A percentile compares a stretch with the other conserved stretches of the same genome.
These are phyloP conservation scores for Rutstroemia sp. DNA, from an alignment of 2,329 filamentous ascomycete genomes.

Conservation along the genomic window DNA sequence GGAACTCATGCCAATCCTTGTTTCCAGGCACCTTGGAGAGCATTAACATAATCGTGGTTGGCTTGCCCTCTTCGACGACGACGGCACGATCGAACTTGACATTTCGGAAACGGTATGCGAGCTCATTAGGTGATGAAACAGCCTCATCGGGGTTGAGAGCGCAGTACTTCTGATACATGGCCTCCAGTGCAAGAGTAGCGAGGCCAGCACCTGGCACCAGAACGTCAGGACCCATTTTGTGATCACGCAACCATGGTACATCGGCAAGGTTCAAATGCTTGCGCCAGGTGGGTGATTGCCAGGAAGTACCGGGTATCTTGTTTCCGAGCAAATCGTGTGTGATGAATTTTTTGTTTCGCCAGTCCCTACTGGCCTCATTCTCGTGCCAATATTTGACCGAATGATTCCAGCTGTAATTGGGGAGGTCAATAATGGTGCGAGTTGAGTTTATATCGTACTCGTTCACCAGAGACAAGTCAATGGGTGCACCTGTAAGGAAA, in stretches of 20 bases:
- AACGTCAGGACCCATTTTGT: constrained; percentile 22
- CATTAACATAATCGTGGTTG: not conserved
- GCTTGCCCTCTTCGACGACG: not conserved
- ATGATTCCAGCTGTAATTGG: constrained; percentile 48
- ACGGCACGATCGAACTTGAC: constrained; percentile 9
- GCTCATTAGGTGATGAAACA: not conserved
- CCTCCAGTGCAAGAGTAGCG: too few relatives aligned
- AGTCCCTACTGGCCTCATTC: constrained; percentile 37
- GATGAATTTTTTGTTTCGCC: constrained; percentile 37
- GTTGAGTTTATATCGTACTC: constrained; percentile 30
- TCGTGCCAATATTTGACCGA: constrained; percentile 45
- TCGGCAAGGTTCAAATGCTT: constrained; percentile 30
- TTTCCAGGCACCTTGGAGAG: not conserved
- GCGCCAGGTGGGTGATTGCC: constrained; percentile 22
- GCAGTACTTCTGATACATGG: too few relatives aligned
- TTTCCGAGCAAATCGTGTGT: constrained; percentile 44
- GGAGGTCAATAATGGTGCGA: constrained; percentile 33
- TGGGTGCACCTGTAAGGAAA: constrained; percentile 2
- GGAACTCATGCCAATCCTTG: constrained; percentile 2
- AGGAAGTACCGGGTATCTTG: constrained; percentile 12
- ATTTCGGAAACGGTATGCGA: constrained; percentile 1
- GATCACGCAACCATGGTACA: constrained; percentile 45
- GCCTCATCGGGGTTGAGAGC: not conserved
- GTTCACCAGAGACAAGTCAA: not conserved
- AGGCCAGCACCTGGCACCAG: too few relatives aligned